phyloP scores from a whole-genome alignment of 2,329 filamentous ascomycete species.

The Talaromyces rugulosus region DNA sequence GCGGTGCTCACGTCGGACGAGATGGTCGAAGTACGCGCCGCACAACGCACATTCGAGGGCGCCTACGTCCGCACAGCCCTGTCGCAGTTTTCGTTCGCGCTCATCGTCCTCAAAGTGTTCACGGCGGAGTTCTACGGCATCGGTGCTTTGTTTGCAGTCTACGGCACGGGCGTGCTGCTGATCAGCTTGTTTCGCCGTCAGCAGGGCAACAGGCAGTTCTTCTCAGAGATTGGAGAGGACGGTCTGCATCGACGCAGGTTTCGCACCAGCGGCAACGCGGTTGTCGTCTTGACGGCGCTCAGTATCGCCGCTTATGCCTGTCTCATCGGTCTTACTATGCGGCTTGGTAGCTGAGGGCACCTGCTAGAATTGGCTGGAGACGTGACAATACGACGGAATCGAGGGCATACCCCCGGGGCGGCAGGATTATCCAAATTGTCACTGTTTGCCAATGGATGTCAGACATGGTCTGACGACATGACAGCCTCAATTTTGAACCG shows the following conservation, averaged over 20 bases:
- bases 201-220: slow-evolving; percentile 93
- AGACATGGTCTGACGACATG: background rate
- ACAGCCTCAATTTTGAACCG: slow-evolving; percentile 1
- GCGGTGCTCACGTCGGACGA: slow-evolving; percentile 78
- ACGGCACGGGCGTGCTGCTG: slow-evolving; percentile 77
- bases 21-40: slow-evolving; percentile 89
- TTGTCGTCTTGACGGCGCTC: slow-evolving; percentile 58
- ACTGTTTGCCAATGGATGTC: background rate
- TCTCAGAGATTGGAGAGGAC: slow-evolving; percentile 56
- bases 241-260: slow-evolving; percentile 60
- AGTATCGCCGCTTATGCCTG: slow-evolving; percentile 60
- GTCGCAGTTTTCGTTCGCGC: slow-evolving; percentile 89
- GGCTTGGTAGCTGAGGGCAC: slow-evolving; percentile 30
- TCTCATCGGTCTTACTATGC: slow-evolving; percentile 56
- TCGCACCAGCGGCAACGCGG: slow-evolving; percentile 63
- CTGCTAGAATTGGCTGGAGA: background rate
- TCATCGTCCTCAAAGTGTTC: slow-evolving; percentile 95
- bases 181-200: slow-evolving; percentile 82
- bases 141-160: slow-evolving; percentile 90
- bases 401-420: background rate
- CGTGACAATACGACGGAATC: background rate
- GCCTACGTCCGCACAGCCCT: slow-evolving; percentile 94
- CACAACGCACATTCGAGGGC: slow-evolving; percentile 94
- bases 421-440: background rate
- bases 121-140: slow-evolving; percentile 95